Percentiles rank a stretch among this genome's conserved stretches.
phyloP scores from a whole-genome alignment of 139 green algal species.

The Chlorella ohadii region DNA sequence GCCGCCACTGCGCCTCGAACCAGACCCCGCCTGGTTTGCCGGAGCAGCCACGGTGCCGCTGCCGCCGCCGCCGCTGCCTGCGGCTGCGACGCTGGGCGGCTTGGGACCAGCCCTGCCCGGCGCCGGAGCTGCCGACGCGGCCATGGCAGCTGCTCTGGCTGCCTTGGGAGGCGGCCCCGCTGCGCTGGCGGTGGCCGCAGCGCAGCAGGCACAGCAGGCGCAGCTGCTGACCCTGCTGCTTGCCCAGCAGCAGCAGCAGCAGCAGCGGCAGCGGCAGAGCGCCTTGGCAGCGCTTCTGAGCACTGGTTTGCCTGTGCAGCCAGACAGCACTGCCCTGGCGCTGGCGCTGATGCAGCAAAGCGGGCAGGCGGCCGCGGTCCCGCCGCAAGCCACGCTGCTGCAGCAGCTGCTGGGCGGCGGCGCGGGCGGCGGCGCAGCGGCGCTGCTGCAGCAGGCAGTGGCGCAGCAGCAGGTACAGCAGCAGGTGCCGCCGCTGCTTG shows the following conservation, averaged over 20 bases:
- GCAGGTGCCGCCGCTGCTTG: not conserved
- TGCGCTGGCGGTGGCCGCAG: not conserved
- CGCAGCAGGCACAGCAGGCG: not conserved
- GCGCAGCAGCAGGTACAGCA: not conserved
- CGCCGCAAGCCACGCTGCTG: not conserved
- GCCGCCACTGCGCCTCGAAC: not conserved
- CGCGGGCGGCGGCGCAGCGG: not conserved
- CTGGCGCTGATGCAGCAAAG: too few relatives aligned
- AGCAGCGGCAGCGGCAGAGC: not conserved
- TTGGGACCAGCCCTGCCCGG: too few relatives aligned
- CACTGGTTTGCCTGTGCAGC: not conserved
- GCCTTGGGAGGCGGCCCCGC: too few relatives aligned
- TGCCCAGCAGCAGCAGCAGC: not conserved
- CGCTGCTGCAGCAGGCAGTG: not conserved
- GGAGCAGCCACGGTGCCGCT: not conserved
- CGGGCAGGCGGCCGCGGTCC: not conserved
- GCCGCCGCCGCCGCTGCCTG: not conserved
- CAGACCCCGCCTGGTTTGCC: not conserved
- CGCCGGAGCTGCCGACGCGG: too few relatives aligned
- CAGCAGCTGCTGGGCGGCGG: not conserved
- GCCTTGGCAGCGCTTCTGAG: not conserved
- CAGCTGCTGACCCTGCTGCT: not conserved
- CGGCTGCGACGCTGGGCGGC: not conserved
- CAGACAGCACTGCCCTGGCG: too few relatives aligned
- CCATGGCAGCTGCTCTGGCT: too few relatives aligned